Percentiles rank a stretch among this genome's conserved stretches.
These are phyloP conservation scores for Lichtheimia ornata DNA, from an alignment of 371 early-diverging fungal species.

Conservation along the genomic window DNA sequence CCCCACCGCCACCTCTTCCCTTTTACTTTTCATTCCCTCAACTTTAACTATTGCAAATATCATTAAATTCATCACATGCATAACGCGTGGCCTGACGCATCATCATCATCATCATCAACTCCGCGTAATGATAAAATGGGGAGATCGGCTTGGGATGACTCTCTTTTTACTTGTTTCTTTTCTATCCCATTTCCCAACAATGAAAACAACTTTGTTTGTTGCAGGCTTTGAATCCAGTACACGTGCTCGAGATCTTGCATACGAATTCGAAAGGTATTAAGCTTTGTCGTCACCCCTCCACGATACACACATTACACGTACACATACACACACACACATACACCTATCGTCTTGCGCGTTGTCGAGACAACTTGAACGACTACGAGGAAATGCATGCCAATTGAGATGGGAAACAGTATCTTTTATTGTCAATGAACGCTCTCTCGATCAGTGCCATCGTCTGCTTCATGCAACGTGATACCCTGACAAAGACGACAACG, in stretches of 20 bases:
- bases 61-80: too few species aligned
- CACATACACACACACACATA: not conserved
- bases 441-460: not conserved
- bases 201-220: conserved; percentile 66
- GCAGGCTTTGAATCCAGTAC: conserved; percentile 73
- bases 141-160: too few species aligned
- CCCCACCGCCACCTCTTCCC: not conserved
- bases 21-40: not conserved
- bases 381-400: not conserved
- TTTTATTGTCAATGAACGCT: not conserved
- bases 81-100: too few species aligned
- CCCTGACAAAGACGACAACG: not conserved
- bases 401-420: not conserved
- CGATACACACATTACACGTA: not conserved
- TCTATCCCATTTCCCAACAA: conserved; percentile 6
- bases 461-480: too few species aligned
- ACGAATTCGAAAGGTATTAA: conserved; percentile 81
- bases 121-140: too few species aligned
- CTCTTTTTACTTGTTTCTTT: not conserved
- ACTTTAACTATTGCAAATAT: too few species aligned
- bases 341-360: conserved; percentile 1
- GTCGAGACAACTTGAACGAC: not conserved
- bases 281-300: not conserved
- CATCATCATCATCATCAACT: too few species aligned
- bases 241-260: conserved; percentile 79